Base-by-base conservation (phyloP, 129 eudicot genomes). In the Calendula officinalis region DNA sequence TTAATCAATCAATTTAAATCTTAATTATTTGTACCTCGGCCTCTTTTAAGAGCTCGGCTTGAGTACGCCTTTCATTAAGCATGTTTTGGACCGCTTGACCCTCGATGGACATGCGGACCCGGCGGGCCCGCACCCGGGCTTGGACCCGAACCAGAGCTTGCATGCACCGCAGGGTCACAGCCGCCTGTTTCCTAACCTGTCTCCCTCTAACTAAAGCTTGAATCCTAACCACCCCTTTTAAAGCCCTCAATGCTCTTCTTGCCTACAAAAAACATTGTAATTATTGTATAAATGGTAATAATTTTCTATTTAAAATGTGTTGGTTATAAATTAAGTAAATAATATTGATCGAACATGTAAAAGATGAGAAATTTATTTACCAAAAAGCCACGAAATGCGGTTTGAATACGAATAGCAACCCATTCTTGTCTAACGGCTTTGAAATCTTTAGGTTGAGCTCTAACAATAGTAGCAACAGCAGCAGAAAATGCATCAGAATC, bases 381-480 rank as follows among this genome's bases (percentile, higher is more conserved):
- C 96, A 88, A 63, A 47, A 84, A 88, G n/a, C 87, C 96, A 56
- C 96, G 85, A 58, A 88, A 88, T 0, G 94, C 84, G 6, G 94
- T 16, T 48, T 10, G 14, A 46, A 46, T 33, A 34, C 39, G 36
- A 13, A 47, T 5, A 43, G 9, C 34, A 47, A 2, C 46, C 98
- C 98, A 92, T 81, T 92, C 96, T 73, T 88, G 75, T 69, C 91
- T 77, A 2, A 92, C 96, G 58, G 73, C 91, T 76, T 68, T 78
- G 70, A 92, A 92, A 81, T 88, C 91, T 70, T 81, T 92, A 8
- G 95, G 98, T 58, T 84, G 96, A 53, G 95, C 98, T 55, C 96
- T 47, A 45, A 83, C 85, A 59, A 92, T 95, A 12, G 98, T 81
- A 30, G 98, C 96, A n/a, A 92, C 85, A 42, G 98, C 98, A 47